Evolutionary conservation across 1,284 basidiomycete genomes (phyloP).

Genomic region (Sanghuangporus baumii): DNA sequence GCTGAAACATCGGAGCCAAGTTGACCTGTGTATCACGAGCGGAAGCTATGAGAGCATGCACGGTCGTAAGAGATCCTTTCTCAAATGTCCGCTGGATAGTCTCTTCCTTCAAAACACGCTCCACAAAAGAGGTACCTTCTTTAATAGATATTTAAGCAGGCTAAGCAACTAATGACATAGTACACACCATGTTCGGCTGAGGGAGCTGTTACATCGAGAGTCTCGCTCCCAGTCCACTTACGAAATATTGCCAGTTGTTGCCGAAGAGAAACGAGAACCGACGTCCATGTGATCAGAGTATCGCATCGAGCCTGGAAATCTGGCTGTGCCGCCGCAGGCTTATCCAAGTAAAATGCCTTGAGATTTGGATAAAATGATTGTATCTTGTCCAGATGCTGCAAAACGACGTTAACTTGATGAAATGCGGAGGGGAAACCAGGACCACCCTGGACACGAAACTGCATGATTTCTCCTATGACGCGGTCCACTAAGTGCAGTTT

Average conservation of each 20-base stretch:
- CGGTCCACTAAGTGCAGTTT: slow-evolving; percentile 76
- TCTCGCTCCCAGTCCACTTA: slow-evolving; percentile 89
- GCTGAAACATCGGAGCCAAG: slow-evolving; percentile 65
- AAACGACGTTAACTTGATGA: slow-evolving; percentile 64
- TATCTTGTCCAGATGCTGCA: slow-evolving; percentile 79
- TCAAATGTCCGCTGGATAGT: slow-evolving; percentile 92
- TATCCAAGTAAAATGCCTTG: slow-evolving; percentile 76
- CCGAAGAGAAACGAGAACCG: slow-evolving; percentile 72
- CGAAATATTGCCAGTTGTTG: slow-evolving; percentile 76
- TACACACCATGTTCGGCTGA: slow-evolving; percentile 43
- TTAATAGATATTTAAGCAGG: slow-evolving; percentile 36
- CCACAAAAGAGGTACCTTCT: slow-evolving; percentile 80
- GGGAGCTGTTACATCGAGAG: slow-evolving; percentile 80
- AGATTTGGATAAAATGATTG: slow-evolving; percentile 86
- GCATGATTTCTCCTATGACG: slow-evolving; percentile 78
- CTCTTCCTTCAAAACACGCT: slow-evolving; percentile 94
- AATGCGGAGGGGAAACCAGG: slow-evolving; percentile 50
- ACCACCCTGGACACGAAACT: slow-evolving; percentile 55
- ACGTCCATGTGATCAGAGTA: slow-evolving; percentile 86
- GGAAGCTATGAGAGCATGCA: slow-evolving; percentile 81
- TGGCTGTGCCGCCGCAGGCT: slow-evolving; percentile 60
- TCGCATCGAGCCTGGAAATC: slow-evolving; percentile 77
- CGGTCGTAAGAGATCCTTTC: slow-evolving; percentile 84
- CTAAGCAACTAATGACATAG: slow-evolving; percentile 33
- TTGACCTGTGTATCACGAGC: slow-evolving; percentile 87